Base-by-base conservation (phyloP, 129 eudicot species). In the Centella asiatica region DNA sequence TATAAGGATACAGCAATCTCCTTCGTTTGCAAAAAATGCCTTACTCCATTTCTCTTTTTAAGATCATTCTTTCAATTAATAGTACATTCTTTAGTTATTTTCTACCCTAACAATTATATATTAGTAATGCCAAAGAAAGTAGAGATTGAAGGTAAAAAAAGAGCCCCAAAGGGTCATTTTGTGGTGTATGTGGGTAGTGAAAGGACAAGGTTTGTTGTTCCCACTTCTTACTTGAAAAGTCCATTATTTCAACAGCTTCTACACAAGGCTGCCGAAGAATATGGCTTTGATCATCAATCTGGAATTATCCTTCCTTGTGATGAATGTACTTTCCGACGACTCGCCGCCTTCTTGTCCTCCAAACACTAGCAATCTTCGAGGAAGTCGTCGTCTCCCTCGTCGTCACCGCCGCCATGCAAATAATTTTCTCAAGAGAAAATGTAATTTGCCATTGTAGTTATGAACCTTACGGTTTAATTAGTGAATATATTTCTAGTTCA, bases 291-390 rank as follows among this genome's bases (percentile, higher is more conserved):
- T 31, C 23, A 36, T 46, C 72, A 53, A 5, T 65, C 56, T 23
- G 32, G 48, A 25, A 68, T 80, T 39, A 34, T 63, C 44, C 76
- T 80, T 64, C 85, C 85, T 36, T 75, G 81, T 49, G 81, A 76
- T 25, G 78, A 76, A 48, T 64, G 56, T 53, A 22, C 74, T 10
- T 79, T 79, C 19, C 65, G 28, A 3, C 15, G 54, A 5, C 74
- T 78, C 69, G 22, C 45, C 14, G 11, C 34, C 47, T 34, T 6
- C 63, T 20, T 57, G 46, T 19, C 63, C 46, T 19, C 63, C 46
- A 34, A 34, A 9, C 63, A 2, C 46, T 57, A 57, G n/a, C n/a
- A n/a, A n/a, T n/a, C n/a, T n/a, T n/a, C n/a, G n/a, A n/a, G n/a
- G n/a, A n/a, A n/a, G n/a, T n/a, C n/a, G n/a, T n/a, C n/a, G n/a